Evolutionary conservation across 805 yeast genomes (phyloP).

Genomic region (Lipomyces sp.): DNA sequence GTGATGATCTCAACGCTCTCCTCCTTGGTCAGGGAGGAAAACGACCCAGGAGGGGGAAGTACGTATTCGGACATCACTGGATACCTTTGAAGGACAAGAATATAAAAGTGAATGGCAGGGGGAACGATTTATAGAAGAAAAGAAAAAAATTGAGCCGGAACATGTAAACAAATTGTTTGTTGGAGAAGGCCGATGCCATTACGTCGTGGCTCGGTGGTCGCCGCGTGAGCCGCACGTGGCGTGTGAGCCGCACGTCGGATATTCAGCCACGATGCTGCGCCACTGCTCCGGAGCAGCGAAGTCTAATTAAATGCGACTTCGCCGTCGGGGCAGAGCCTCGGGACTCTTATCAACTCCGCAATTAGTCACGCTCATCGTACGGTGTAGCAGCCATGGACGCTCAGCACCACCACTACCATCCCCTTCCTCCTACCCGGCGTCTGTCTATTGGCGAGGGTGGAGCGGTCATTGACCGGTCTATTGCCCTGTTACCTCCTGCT

Average conservation of each 20-base stretch:
- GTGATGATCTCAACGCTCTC: constrained; percentile 40
- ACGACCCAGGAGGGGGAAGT: constrained; percentile 22
- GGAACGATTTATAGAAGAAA: background rate
- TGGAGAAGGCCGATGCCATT: constrained; percentile 17
- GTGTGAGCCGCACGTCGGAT: background rate
- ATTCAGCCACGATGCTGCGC: background rate
- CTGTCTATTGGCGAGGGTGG: constrained; percentile 29
- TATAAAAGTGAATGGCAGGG: background rate
- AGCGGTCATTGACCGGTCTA: constrained; percentile 70
- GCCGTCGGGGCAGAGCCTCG: too few relatives aligned
- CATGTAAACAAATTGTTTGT: background rate
- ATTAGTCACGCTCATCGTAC: background rate
- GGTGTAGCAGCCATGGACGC: background rate
- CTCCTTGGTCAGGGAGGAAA: constrained; percentile 13
- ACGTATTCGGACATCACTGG: constrained; percentile 10
- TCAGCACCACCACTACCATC: background rate
- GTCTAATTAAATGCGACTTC: background rate
- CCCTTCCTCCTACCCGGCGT: constrained; percentile 20
- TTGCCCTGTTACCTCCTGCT: constrained; percentile 79
- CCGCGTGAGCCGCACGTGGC: constrained; percentile 11
- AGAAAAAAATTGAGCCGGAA: background rate
- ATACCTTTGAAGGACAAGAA: too few relatives aligned
- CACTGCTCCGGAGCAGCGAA: background rate
- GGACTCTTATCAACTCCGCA: background rate
- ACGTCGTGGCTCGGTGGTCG: background rate